These are phyloP conservation scores for Aspergillus quadrilineatus DNA, from an alignment of 2,329 filamentous ascomycete species.

Conservation along the genomic window DNA sequence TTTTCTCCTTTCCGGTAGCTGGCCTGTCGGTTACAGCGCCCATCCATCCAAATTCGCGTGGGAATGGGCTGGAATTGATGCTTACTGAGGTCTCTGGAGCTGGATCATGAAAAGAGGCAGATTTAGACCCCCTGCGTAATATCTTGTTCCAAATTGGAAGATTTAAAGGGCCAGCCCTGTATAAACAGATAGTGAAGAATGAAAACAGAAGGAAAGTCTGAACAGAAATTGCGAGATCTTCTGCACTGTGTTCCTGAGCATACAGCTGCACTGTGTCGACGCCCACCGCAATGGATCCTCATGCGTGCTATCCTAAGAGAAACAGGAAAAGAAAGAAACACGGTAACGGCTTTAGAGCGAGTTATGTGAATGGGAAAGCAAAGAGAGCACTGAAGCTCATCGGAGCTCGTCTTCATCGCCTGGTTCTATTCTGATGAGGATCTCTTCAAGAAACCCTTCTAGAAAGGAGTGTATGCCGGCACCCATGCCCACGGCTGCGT, in stretches of 20 bases:
- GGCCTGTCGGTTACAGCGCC: no score
- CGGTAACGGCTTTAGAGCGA: constrained; percentile 1
- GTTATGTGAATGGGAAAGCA: neutral
- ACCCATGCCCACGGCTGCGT: constrained; percentile 89
- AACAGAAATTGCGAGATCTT: neutral
- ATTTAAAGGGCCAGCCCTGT: constrained; percentile 9
- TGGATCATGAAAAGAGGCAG: no score
- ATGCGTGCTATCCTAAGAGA: neutral
- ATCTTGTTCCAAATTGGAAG: constrained; percentile 7
- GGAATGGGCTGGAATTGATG: no score
- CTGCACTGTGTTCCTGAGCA: neutral
- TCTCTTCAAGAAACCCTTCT: constrained; percentile 90
- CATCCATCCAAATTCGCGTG: no score
- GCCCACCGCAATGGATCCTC: neutral
- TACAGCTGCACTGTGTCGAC: no score
- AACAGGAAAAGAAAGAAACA: neutral
- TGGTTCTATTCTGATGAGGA: constrained; percentile 86
- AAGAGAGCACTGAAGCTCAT: neutral
- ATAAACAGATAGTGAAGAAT: constrained; percentile 8
- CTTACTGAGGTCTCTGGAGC: no score
- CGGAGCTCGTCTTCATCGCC: constrained; percentile 39
- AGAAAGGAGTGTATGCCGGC: constrained; percentile 84
- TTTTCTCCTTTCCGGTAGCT: no score
- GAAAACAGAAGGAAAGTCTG: neutral
- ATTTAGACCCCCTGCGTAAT: neutral